phyloP scores from a whole-genome alignment of 2,329 filamentous ascomycete species.

The Paecilomyces sp. region DNA sequence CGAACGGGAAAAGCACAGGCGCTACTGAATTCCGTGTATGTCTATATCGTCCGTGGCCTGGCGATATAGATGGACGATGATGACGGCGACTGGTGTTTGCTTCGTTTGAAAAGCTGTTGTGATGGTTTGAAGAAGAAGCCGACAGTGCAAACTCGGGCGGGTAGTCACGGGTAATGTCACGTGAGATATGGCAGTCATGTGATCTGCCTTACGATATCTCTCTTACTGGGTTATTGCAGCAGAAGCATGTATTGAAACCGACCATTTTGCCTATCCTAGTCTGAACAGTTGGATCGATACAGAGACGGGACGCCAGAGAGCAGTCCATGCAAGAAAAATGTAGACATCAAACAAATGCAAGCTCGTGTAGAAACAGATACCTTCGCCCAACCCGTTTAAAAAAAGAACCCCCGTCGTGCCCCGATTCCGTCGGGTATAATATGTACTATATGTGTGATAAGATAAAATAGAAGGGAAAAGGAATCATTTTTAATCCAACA shows the following conservation, averaged over 20 bases:
- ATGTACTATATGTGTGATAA: neutral
- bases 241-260: neutral
- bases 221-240: neutral
- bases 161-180: neutral
- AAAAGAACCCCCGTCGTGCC: neutral
- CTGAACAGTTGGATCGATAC: neutral
- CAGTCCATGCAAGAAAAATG: neutral
- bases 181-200: neutral
- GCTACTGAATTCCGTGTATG: neutral
- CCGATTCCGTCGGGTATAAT: neutral
- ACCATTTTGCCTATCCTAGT: neutral
- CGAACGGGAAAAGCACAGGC: neutral
- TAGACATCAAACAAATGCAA: neutral
- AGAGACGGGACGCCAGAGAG: neutral
- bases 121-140: slow-evolving; percentile 31
- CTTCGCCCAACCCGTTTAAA: neutral
- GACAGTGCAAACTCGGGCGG: slow-evolving; percentile 31
- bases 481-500: neutral
- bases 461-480: neutral
- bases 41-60: neutral
- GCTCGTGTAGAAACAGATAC: neutral
- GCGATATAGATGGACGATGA: slow-evolving; percentile 4
- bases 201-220: neutral
- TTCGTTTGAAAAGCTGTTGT: slow-evolving; percentile 23
- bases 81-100: slow-evolving; percentile 6